Conservation (phyloP, 306 rosid species). For the Citrullus colocynthis region DNA sequence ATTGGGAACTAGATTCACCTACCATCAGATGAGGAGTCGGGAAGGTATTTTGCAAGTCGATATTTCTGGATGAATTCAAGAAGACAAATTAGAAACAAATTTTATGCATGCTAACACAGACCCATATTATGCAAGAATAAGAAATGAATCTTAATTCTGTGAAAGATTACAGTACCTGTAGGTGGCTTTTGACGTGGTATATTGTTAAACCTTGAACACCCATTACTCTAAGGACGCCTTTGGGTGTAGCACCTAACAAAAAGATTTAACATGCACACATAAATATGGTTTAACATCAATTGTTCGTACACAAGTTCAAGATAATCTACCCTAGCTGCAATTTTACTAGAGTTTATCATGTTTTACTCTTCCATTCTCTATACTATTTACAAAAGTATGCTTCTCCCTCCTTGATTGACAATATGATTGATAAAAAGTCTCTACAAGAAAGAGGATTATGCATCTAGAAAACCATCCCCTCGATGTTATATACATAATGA, state of each 20-base stretch:
- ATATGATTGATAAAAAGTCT: neutral
- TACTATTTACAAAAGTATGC: neutral
- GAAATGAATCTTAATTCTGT: neutral
- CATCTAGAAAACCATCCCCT: neutral
- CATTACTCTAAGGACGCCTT: slow-evolving; percentile 97
- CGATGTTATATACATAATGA: neutral
- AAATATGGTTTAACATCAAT: neutral
- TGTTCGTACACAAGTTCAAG: neutral
- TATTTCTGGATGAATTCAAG: slow-evolving; percentile 60
- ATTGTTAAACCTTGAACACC: slow-evolving; percentile 95
- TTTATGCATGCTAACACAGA: neutral
- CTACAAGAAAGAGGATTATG: neutral
- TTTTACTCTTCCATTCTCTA: neutral
- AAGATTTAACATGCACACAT: neutral
- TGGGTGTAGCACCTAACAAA: slow-evolving; percentile 85
- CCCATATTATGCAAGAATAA: neutral
- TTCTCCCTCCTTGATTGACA: neutral
- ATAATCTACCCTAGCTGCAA: neutral
- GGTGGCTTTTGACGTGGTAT: slow-evolving; percentile 95
- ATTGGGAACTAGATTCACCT: slow-evolving; percentile 21
- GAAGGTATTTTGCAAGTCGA: slow-evolving; percentile 90
- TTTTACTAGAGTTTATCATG: neutral
- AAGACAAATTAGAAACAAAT: slow-evolving; percentile 1
- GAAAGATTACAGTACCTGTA: slow-evolving; percentile 44
- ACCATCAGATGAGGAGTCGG: slow-evolving; percentile 84